Evolutionary conservation across 2,329 filamentous ascomycete species (phyloP).

Genomic region (Pyricularia sp.): DNA sequence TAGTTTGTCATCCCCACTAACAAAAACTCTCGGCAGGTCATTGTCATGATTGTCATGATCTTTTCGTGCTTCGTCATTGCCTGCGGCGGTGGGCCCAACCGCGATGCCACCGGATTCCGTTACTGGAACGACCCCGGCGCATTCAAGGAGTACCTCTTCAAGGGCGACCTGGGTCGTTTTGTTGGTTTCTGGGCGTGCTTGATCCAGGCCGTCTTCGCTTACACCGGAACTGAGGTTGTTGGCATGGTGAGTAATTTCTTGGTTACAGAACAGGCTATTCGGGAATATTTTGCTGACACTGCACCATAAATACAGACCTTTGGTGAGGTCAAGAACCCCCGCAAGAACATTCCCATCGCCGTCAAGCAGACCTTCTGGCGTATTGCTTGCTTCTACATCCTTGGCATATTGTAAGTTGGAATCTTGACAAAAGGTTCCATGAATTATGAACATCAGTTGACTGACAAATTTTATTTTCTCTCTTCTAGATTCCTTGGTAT

Average conservation of each 20-base stretch:
- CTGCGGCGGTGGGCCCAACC: background rate
- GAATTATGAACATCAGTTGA: background rate
- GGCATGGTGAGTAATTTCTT: background rate
- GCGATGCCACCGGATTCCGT: background rate
- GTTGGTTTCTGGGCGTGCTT: background rate
- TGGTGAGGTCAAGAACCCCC: conserved; percentile 55
- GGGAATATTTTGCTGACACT: background rate
- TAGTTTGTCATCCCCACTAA: background rate
- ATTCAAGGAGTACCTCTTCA: background rate
- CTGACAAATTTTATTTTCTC: background rate
- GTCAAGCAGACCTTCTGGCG: conserved; percentile 59
- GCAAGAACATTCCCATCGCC: conserved; percentile 50
- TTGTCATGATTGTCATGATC: background rate
- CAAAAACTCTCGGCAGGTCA: background rate
- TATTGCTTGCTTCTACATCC: conserved; percentile 41
- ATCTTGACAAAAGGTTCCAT: background rate
- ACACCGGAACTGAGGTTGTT: background rate
- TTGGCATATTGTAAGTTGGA: background rate
- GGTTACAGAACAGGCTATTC: background rate
- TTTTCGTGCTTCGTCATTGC: background rate
- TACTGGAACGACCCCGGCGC: background rate
- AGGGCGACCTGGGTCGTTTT: background rate
- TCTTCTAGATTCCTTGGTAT: background rate
- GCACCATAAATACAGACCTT: background rate
- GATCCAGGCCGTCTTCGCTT: background rate